phyloP scores from a whole-genome alignment of 2,329 filamentous ascomycete genomes.

The Xylariaceae sp. region DNA sequence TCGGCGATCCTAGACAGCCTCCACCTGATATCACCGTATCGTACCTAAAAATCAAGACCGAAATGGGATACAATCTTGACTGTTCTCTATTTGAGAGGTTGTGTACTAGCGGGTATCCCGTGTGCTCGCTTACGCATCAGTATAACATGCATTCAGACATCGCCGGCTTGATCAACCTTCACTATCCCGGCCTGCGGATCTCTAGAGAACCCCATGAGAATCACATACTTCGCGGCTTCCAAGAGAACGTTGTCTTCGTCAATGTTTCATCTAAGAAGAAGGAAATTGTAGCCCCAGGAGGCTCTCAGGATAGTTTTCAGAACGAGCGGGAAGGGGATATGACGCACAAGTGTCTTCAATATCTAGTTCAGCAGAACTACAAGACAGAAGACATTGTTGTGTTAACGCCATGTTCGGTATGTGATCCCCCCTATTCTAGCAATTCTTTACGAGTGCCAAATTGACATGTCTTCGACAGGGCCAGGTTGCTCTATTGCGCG shows the following conservation, averaged over 20 bases:
- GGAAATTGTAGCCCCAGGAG: slow-evolving; percentile 42
- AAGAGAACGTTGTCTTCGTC: slow-evolving; percentile 60
- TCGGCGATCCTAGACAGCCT: slow-evolving; percentile 71
- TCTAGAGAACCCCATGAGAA: slow-evolving; percentile 42
- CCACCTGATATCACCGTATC: slow-evolving; percentile 64
- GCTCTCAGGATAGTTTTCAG: slow-evolving; percentile 50
- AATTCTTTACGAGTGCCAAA: slow-evolving; percentile 67
- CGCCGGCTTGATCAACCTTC: slow-evolving; percentile 53
- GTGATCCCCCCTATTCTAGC: slow-evolving; percentile 47
- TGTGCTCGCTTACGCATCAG: slow-evolving; percentile 55
- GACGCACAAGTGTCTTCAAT: slow-evolving; percentile 60
- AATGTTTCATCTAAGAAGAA: slow-evolving; percentile 57
- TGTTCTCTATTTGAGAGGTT: slow-evolving; percentile 66
- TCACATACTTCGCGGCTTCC: slow-evolving; percentile 51
- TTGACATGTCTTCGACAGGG: slow-evolving; percentile 57
- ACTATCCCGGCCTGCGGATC: slow-evolving; percentile 60
- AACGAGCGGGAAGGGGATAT: slow-evolving; percentile 65
- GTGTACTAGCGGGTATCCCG: slow-evolving; percentile 50
- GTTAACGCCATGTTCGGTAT: slow-evolving; percentile 59
- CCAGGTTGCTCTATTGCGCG: too few species aligned
- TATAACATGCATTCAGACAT: slow-evolving; percentile 69
- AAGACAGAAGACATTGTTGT: slow-evolving; percentile 61
- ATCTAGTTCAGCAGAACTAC: slow-evolving; percentile 69
- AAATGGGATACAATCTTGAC: slow-evolving; percentile 63
- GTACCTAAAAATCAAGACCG: slow-evolving; percentile 57